A percentile compares a stretch with the other conserved stretches of the same genome.
phyloP scores from a whole-genome alignment of 176 grass and related monocot species.

The Paspalum vaginatum region DNA sequence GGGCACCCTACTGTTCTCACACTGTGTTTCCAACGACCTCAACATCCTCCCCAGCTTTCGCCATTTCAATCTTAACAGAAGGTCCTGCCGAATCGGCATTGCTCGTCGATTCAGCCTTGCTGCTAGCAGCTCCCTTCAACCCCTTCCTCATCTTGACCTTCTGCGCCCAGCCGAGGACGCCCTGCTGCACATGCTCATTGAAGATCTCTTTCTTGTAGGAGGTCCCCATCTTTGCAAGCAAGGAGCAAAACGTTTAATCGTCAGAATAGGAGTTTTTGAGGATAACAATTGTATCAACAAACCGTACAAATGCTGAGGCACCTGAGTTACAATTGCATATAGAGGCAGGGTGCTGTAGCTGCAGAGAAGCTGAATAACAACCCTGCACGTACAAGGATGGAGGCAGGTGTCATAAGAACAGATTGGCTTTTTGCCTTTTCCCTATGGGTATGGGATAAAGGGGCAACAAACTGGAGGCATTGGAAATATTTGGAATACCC shows the following conservation, averaged over 20 bases:
- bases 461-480: conserved; percentile 22
- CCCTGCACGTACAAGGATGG: conserved; percentile 39
- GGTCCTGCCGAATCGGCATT: not conserved
- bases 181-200: conserved; percentile 75
- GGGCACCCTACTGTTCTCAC: not conserved
- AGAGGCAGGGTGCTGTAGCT: conserved; percentile 91
- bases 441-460: not conserved
- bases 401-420: not conserved
- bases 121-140: conserved; percentile 21
- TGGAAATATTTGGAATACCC: conserved; percentile 68
- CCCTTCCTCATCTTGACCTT: conserved; percentile 62
- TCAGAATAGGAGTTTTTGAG: not conserved
- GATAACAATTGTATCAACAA: not conserved
- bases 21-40: conserved; percentile 19
- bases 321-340: conserved; percentile 94
- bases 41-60: conserved; percentile 1
- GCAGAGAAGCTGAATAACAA: conserved; percentile 82
- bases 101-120: not conserved
- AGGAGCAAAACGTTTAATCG: conserved; percentile 25
- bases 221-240: conserved; percentile 77
- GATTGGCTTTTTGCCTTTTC: not conserved
- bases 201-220: conserved; percentile 87
- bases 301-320: not conserved
- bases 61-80: conserved; percentile 49
- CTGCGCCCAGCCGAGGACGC: conserved; percentile 68